Conservation (phyloP, 73 alveolate species). For the Stentor coeruleus region DNA sequence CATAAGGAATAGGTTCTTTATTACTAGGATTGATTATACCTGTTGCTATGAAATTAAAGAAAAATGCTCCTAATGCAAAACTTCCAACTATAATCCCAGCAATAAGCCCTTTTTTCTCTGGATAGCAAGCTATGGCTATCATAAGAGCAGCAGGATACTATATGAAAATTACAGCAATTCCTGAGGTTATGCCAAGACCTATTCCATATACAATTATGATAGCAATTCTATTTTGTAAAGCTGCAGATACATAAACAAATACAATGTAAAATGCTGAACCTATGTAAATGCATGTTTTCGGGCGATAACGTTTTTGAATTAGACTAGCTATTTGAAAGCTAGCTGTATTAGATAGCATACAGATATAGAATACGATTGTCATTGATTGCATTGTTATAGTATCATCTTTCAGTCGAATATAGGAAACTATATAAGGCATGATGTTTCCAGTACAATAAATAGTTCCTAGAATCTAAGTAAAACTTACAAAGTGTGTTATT, state of each 20-base stretch:
- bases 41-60: slow-evolving; percentile 46
- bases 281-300: neutral
- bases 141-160: neutral
- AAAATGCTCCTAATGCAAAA: slow-evolving; percentile 21
- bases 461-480: too few relatives aligned
- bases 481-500: neutral
- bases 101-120: slow-evolving; percentile 2
- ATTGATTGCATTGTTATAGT: neutral
- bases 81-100: slow-evolving; percentile 19
- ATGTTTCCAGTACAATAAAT: neutral
- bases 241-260: neutral
- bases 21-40: slow-evolving; percentile 54
- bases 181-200: neutral
- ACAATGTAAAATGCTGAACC: neutral
- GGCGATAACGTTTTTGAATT: neutral
- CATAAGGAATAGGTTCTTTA: slow-evolving; percentile 29
- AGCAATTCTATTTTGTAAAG: neutral
- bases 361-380: neutral
- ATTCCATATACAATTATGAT: neutral
- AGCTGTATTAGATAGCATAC: neutral
- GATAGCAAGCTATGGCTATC: neutral
- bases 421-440: neutral
- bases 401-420: neutral
- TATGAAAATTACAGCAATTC: neutral
- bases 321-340: neutral